phyloP scores from a whole-genome alignment of 345 rosid genomes.

The Bruguiera parviflora region DNA sequence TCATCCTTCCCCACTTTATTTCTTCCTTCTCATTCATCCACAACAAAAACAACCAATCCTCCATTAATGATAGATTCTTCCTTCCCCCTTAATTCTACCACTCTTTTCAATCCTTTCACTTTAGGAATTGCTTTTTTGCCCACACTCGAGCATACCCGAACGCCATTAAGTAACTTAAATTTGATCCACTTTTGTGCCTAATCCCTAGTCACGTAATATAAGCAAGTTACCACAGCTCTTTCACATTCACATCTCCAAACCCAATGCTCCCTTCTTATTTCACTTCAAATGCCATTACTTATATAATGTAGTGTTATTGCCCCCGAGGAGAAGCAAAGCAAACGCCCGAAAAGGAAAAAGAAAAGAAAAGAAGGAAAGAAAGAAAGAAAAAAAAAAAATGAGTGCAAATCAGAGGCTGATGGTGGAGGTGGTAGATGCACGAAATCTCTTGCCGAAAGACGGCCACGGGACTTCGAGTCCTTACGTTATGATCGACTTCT shows the following conservation, averaged over 20 bases:
- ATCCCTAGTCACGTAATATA: too few species aligned
- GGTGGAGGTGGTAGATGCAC: slow-evolving; percentile 83
- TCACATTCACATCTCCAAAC: neutral
- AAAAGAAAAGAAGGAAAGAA: too few species aligned
- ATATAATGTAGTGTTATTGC: neutral
- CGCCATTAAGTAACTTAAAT: too few species aligned
- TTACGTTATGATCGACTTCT: slow-evolving; percentile 66
- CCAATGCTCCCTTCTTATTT: slow-evolving; percentile 6
- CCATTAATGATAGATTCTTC: neutral
- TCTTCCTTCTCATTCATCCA: neutral
- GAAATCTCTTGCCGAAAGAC: slow-evolving; percentile 60
- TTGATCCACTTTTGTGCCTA: too few species aligned
- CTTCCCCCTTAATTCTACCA: neutral
- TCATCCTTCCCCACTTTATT: neutral
- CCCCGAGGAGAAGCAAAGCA: neutral
- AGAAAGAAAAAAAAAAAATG: slow-evolving; percentile 33
- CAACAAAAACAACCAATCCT: slow-evolving; percentile 1
- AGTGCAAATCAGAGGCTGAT: slow-evolving; percentile 49
- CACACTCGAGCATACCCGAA: too few species aligned
- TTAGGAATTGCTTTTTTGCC: neutral
- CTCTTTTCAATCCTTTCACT: neutral
- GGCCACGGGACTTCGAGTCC: slow-evolving; percentile 93
- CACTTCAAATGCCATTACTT: neutral
- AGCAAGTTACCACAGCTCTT: too few species aligned
- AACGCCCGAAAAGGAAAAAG: neutral